These are phyloP conservation scores for Colletotrichum eleusines DNA, from an alignment of 2,329 filamentous ascomycete genomes.

Conservation along the genomic window DNA sequence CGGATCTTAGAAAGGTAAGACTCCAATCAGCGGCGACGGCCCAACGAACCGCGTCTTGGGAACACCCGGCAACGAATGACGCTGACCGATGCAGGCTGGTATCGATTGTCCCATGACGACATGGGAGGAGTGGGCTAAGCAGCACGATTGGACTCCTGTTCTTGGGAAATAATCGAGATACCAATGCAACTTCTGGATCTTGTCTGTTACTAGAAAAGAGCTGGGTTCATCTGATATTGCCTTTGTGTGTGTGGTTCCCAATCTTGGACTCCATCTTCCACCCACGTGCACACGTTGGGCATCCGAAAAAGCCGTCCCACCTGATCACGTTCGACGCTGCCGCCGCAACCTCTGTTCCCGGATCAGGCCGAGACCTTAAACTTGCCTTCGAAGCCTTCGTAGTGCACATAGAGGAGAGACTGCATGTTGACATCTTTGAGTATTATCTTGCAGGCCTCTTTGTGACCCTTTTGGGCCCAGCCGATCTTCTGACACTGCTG, in stretches of 20 bases:
- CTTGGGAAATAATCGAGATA: conserved; percentile 33
- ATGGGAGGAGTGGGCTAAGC: conserved; percentile 52
- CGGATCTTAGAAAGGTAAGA: conserved; percentile 58
- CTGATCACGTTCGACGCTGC: neutral
- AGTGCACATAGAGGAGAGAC: neutral
- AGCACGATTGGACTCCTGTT: conserved; percentile 52
- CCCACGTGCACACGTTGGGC: too few species aligned
- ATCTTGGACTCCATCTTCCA: too few species aligned
- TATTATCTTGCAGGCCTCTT: neutral
- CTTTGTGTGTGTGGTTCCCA: neutral
- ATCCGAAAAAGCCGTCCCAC: too few species aligned
- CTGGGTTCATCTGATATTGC: neutral
- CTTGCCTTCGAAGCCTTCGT: neutral
- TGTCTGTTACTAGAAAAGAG: neutral
- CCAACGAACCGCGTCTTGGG: too few species aligned
- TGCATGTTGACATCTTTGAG: neutral
- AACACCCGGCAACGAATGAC: conserved; percentile 6
- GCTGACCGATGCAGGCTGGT: conserved; percentile 9
- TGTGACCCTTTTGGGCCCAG: neutral
- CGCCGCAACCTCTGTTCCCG: neutral
- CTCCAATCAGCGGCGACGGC: too few species aligned
- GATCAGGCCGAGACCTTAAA: neutral
- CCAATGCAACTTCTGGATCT: neutral
- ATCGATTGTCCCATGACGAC: conserved; percentile 59
- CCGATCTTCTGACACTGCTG: neutral